phyloP scores from a whole-genome alignment of 1,139 yeast genomes.

The Hemisphaericaspora lyxosophila region DNA sequence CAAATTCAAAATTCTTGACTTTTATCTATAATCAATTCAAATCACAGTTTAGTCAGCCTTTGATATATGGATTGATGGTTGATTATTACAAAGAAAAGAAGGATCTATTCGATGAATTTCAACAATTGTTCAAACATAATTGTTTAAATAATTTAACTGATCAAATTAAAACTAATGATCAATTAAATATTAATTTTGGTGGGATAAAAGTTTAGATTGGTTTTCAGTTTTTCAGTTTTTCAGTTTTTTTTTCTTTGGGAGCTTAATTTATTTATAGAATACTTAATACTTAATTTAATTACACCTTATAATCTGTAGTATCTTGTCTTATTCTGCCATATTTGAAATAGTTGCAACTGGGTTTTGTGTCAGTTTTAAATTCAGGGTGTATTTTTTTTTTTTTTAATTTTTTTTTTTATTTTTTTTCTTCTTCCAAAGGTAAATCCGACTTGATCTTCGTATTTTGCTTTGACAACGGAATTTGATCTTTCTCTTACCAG shows the following conservation, averaged over 20 bases:
- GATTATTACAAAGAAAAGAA: conserved; percentile 6
- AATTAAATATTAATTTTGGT: conserved; percentile 11
- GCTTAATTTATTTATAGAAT: neutral
- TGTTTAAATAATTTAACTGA: conserved; percentile 8
- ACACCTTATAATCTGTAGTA: too few relatives aligned
- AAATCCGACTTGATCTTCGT: too few relatives aligned
- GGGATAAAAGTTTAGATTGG: conserved; percentile 9
- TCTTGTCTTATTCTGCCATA: too few relatives aligned
- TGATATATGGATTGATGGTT: conserved; percentile 11
- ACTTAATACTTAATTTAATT: too few relatives aligned
- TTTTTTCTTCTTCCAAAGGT: too few relatives aligned
- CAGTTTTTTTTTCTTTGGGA: neutral
- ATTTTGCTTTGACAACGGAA: too few relatives aligned
- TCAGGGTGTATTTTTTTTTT: too few relatives aligned
- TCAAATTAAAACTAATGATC: conserved; percentile 1
- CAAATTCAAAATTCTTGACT: conserved; percentile 11
- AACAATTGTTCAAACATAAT: conserved; percentile 14
- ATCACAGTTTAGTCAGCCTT: conserved; percentile 12
- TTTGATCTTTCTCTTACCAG: too few relatives aligned
- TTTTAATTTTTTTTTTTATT: too few relatives aligned
- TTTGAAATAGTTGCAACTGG: too few relatives aligned
- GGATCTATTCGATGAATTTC: conserved; percentile 9
- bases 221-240: neutral
- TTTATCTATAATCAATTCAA: conserved; percentile 11
- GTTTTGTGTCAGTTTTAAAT: too few relatives aligned